Evolutionary conservation across 2,329 filamentous ascomycete species (phyloP).

Genomic region (Ophiostoma australiae): DNA sequence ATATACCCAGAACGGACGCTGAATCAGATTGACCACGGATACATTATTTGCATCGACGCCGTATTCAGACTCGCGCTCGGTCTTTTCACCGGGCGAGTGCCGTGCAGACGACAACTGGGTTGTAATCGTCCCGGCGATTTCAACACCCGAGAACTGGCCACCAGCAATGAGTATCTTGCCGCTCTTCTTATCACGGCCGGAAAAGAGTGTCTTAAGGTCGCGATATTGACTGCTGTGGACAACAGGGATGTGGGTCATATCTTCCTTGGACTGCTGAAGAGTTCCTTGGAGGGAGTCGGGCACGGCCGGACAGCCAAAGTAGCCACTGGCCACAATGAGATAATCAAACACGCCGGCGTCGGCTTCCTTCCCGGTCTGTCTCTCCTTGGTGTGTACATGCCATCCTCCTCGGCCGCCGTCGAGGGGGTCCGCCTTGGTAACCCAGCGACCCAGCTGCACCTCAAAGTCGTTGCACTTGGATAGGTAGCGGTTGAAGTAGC

Average conservation of each 20-base stretch:
- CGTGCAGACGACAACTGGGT: slow-evolving; percentile 62
- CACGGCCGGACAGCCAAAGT: slow-evolving; percentile 61
- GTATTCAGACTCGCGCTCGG: slow-evolving; percentile 34
- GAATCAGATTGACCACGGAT: slow-evolving; percentile 62
- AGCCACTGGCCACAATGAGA: slow-evolving; percentile 68
- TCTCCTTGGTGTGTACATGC: slow-evolving; percentile 34
- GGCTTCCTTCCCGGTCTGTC: slow-evolving; percentile 38
- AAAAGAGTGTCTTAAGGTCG: slow-evolving; percentile 47
- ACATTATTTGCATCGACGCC: slow-evolving; percentile 42
- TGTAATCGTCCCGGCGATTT: slow-evolving; percentile 68
- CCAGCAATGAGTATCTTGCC: slow-evolving; percentile 70
- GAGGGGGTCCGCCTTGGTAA: slow-evolving; percentile 39
- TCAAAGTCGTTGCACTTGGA: slow-evolving; percentile 36
- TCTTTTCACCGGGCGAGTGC: slow-evolving; percentile 44
- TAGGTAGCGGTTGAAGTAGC: slow-evolving; percentile 58
- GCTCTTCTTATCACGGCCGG: slow-evolving; percentile 30
- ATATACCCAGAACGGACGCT: slow-evolving; percentile 67
- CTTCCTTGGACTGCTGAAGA: slow-evolving; percentile 34
- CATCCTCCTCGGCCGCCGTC: slow-evolving; percentile 35
- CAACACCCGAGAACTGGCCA: slow-evolving; percentile 77
- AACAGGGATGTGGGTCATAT: slow-evolving; percentile 44
- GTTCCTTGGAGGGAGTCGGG: slow-evolving; percentile 35
- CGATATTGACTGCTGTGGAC: slow-evolving; percentile 67
- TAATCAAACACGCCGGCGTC: slow-evolving; percentile 58
- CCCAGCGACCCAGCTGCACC: slow-evolving; percentile 47